Evolutionary conservation across 805 yeast genomes (phyloP).

Genomic region (Teunomyces tritomae): DNA sequence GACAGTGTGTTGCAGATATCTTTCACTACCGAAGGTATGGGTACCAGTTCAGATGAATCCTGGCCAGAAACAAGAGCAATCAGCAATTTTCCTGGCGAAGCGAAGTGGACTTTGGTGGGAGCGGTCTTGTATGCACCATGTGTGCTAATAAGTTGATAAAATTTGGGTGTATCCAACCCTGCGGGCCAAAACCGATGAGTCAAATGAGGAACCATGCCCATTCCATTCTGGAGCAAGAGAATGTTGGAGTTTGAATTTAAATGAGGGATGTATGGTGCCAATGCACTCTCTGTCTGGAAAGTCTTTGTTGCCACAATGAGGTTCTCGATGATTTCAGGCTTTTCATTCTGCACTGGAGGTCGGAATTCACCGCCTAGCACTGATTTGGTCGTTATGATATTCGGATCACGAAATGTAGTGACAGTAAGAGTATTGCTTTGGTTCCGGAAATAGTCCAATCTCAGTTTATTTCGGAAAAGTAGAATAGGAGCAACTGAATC

Average conservation of each 20-base stretch:
- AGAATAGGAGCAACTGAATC: constrained; percentile 37
- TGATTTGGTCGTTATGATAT: constrained; percentile 12
- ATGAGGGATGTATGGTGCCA: constrained; percentile 50
- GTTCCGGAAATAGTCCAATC: constrained; percentile 42
- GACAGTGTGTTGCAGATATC: constrained; percentile 14
- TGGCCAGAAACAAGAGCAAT: constrained; percentile 54
- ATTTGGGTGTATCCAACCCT: constrained; percentile 44
- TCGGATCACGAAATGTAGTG: constrained; percentile 19
- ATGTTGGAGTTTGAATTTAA: constrained; percentile 54
- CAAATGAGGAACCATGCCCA: constrained; percentile 65
- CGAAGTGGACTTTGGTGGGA: constrained; percentile 46
- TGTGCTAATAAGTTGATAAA: constrained; percentile 73
- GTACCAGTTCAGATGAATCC: constrained; percentile 8
- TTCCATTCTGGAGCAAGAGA: constrained; percentile 78
- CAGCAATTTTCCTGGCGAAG: constrained; percentile 66
- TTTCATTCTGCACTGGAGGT: constrained; percentile 14
- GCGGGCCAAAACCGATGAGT: constrained; percentile 54
- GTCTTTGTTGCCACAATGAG: constrained; percentile 80
- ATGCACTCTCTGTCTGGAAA: constrained; percentile 64
- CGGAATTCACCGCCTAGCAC: constrained; percentile 23
- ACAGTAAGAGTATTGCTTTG: constrained; percentile 30
- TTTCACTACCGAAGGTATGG: background rate
- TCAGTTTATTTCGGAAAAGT: constrained; percentile 36
- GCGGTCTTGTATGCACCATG: constrained; percentile 71
- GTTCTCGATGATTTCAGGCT: constrained; percentile 40